Evolutionary conservation across 345 rosid species (phyloP), one percentile per base, ranked within the genome.

Genomic region (Erodium maritimum): DNA sequence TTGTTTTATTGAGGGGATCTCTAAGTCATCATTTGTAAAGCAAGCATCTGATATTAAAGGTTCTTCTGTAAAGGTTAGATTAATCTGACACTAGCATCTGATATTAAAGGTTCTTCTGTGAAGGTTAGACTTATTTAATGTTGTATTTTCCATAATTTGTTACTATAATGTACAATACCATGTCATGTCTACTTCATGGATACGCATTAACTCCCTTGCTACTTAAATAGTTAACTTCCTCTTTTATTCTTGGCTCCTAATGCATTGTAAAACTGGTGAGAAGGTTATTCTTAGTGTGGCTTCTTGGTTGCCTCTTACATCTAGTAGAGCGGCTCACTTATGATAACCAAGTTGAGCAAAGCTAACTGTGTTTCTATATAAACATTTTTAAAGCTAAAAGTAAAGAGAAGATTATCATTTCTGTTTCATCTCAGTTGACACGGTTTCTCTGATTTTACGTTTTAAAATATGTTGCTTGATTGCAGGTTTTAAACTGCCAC

Each of bases 401-500:
- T 37, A 37, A 37, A 37, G 6, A 37, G 14, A 12, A 37, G 46
- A 37, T 37, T 4, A 37, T 11, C 46, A 37, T 37, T 37, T 37
- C 46, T 37, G 46, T 12, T 37, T 37, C 46, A 37, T 37, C 10
- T 37, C 12, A 37, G 46, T 37, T 12, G 33, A 37, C 12, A 37
- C 34, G 13, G 48, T 42, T 42, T 42, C 48, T 42, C 17, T 0
- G 17, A 42, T 42, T 42, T 55, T 64, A 56, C 55, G 52, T 19
- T 54, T 58, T 23, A 24, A 51, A 21, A 37, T 55, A 24, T 66
- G 68, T 23, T 60, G 46, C 61, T 42, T 19, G 64, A 33, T 71
- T 37, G 64, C 83, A 94, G 99, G 95, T 94, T 69, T 75, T 85
- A 69, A 90, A 94, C 74, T 90, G 99, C 75, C 97, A 94, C 59